phyloP scores from a whole-genome alignment of 139 green algal genomes.

The Asterochloris erici region DNA sequence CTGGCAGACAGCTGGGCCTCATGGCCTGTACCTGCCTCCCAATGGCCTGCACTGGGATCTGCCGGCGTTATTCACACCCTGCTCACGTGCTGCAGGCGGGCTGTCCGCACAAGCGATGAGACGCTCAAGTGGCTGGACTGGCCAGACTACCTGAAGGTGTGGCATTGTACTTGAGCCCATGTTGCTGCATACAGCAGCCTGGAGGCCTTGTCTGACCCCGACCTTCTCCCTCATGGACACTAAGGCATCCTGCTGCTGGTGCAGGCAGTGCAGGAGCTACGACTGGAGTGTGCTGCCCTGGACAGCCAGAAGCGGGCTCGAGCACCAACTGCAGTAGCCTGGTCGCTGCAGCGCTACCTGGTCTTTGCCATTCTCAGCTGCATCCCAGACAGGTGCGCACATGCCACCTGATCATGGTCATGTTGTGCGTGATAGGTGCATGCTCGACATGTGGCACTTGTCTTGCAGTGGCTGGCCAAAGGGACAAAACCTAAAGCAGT shows the following conservation, averaged over 20 bases:
- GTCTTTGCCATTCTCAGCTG: conserved; percentile 68
- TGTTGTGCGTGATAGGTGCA: too few species aligned
- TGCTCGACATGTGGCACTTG: too few species aligned
- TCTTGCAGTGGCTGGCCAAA: too few species aligned
- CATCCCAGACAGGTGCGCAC: conserved; percentile 46
- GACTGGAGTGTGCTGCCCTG: conserved; percentile 41
- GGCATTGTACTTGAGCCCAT: not conserved
- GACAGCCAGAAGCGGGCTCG: not conserved
- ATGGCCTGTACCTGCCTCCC: too few species aligned
- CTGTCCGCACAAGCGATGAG: conserved; percentile 26
- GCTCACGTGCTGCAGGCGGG: not conserved
- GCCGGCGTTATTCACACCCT: too few species aligned
- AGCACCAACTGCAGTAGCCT: conserved; percentile 24
- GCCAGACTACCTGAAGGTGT: conserved; percentile 48
- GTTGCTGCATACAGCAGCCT: not conserved
- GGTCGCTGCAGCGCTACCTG: conserved; percentile 61
- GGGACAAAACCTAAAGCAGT: too few species aligned
- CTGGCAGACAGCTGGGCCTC: too few species aligned
- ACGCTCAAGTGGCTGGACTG: conserved; percentile 69
- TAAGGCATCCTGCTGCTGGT: not conserved
- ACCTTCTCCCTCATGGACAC: not conserved
- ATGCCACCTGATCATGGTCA: too few species aligned
- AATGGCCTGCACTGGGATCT: too few species aligned
- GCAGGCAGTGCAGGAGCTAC: conserved; percentile 36
- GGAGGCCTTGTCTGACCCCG: not conserved